Percentiles rank a stretch among this genome's conserved stretches.
Conservation (phyloP, 306 rosid species). For the Purshia tridentata region DNA sequence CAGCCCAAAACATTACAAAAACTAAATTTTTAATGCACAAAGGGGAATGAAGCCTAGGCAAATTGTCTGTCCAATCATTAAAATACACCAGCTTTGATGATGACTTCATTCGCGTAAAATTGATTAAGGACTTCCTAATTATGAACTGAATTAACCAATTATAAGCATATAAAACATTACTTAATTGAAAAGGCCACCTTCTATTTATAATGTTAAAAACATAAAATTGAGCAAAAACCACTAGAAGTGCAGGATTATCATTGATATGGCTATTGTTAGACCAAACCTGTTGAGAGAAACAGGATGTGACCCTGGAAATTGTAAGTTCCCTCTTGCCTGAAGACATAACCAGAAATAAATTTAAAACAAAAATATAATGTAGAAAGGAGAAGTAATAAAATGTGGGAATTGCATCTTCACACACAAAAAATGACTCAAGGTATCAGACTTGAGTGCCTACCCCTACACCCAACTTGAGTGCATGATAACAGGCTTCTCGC, state of each 20-base stretch:
- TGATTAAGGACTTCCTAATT: not conserved
- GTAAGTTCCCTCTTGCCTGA: conserved; percentile 73
- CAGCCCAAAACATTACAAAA: not conserved
- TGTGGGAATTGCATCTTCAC: not conserved
- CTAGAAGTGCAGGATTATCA: not conserved
- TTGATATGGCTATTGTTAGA: not conserved
- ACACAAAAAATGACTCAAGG: not conserved
- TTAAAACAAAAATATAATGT: not conserved
- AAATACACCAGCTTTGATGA: not conserved
- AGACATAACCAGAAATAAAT: conserved; percentile 9
- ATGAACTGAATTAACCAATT: not conserved
- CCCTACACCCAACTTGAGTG: conserved; percentile 73
- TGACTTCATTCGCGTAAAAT: not conserved
- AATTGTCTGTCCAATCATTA: not conserved
- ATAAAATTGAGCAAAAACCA: not conserved
- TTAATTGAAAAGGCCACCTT: not conserved
- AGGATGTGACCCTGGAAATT: conserved; percentile 95
- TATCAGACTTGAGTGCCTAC: conserved; percentile 40
- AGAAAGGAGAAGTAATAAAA: not conserved
- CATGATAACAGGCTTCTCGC: conserved; percentile 80
- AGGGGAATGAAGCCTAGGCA: not conserved
- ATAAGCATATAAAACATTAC: not conserved
- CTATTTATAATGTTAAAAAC: not conserved
- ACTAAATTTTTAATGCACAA: not conserved
- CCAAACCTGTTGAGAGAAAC: conserved; percentile 86